A percentile compares a stretch with the other conserved stretches of the same genome.
Evolutionary conservation across 768 basidiomycete genomes (phyloP).

Genomic region (Amanita pallidorosea): DNA sequence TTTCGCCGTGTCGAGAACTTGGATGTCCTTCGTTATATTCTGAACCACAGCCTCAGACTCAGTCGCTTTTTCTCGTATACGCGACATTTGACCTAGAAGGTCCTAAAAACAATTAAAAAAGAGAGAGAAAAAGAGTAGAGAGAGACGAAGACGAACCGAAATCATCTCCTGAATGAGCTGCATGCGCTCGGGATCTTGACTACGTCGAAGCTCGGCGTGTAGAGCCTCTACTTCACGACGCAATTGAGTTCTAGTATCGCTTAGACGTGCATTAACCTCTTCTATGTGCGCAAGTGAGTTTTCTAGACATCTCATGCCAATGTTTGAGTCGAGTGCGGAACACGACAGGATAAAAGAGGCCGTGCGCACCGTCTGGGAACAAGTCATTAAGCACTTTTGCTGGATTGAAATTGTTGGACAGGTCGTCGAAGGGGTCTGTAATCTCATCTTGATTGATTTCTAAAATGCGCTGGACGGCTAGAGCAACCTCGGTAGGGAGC

Average conservation of each 20-base stretch:
- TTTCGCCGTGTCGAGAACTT: conserved; percentile 87
- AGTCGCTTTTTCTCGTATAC: conserved; percentile 91
- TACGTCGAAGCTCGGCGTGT: conserved; percentile 52
- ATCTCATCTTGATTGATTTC: conserved; percentile 34
- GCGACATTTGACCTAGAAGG: conserved; percentile 88
- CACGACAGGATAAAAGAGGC: not conserved
- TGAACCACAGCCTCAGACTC: conserved; percentile 95
- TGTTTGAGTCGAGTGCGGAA: conserved; percentile 1
- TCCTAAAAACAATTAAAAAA: conserved; percentile 41
- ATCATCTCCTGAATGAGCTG: conserved; percentile 93
- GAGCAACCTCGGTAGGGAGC: conserved; percentile 55
- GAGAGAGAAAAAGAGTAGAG: not conserved
- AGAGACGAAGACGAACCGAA: conserved; percentile 43
- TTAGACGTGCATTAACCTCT: conserved; percentile 55
- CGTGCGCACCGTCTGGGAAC: conserved; percentile 74
- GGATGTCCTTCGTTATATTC: conserved; percentile 94
- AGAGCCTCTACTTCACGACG: conserved; percentile 64
- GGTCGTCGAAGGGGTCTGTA: conserved; percentile 46
- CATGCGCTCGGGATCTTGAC: conserved; percentile 87
- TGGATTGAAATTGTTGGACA: conserved; percentile 47
- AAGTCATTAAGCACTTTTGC: conserved; percentile 53
- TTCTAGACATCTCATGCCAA: conserved; percentile 38
- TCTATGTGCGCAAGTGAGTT: conserved; percentile 64
- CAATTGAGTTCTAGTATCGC: conserved; percentile 57
- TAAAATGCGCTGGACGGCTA: conserved; percentile 63